Evolutionary conservation across 148 eudicot species (phyloP).

Genomic region (Rhododendron kiyosumense): DNA sequence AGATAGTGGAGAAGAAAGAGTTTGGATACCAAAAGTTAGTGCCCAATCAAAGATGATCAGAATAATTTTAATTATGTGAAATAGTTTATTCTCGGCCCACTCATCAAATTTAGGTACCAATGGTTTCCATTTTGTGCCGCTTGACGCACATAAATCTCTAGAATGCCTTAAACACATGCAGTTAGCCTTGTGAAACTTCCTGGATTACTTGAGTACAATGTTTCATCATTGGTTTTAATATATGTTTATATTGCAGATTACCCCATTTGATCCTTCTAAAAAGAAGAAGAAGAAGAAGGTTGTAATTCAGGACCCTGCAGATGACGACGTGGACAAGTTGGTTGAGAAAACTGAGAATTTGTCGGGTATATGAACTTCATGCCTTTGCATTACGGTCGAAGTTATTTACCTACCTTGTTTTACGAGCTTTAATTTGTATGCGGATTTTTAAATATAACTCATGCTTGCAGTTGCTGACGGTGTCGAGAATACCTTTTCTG

Average conservation of each 20-base stretch:
- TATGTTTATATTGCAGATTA: conserved; percentile 31
- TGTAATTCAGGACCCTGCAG: conserved; percentile 61
- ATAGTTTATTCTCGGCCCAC: not conserved
- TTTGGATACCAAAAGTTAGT: not conserved
- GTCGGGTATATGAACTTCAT: conserved; percentile 32
- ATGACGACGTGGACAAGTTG: conserved; percentile 50
- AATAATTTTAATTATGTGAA: not conserved
- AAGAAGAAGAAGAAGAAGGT: conserved; percentile 84
- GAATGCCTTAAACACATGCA: not conserved
- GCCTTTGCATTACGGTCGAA: not conserved
- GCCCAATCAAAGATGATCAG: not conserved
- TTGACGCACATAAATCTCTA: not conserved
- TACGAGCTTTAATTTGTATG: not conserved
- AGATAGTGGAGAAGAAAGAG: not conserved
- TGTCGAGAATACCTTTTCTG: conserved; percentile 55
- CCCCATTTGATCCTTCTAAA: conserved; percentile 66
- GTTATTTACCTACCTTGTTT: not conserved
- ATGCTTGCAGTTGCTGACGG: conserved; percentile 53
- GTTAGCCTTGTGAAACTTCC: not conserved
- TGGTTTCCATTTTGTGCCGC: not conserved
- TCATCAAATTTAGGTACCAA: not conserved
- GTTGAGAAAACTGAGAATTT: conserved; percentile 56
- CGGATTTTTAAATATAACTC: not conserved
- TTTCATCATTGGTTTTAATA: not conserved
- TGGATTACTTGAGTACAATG: not conserved